These are phyloP conservation scores for Cubamyces sp. DNA, from an alignment of 768 basidiomycete species.

Conservation along the genomic window DNA sequence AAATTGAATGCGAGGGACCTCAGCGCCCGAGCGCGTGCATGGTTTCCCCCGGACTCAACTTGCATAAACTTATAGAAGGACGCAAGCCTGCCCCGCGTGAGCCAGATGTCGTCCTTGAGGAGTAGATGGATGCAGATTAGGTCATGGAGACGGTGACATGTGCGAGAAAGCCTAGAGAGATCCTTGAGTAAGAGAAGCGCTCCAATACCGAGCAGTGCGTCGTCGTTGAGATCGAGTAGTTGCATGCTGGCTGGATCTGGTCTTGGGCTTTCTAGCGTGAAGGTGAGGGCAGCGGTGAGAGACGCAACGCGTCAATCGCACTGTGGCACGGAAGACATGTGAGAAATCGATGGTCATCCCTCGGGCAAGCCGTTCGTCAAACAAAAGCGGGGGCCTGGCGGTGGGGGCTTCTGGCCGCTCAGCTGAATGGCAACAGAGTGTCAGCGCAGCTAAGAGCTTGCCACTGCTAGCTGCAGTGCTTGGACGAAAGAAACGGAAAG, in stretches of 20 bases:
- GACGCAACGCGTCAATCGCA: no score
- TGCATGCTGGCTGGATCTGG: neutral
- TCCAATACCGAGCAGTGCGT: neutral
- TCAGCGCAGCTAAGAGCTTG: no score
- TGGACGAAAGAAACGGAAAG: neutral
- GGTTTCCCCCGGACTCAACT: neutral
- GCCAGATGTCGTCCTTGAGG: neutral
- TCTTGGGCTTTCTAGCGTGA: no score
- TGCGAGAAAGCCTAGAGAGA: neutral
- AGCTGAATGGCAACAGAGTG: no score
- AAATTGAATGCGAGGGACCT: neutral
- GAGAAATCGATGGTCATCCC: neutral
- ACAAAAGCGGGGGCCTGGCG: no score
- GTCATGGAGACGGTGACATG: neutral
- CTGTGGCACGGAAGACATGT: no score
- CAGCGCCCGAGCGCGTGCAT: neutral
- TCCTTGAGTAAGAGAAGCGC: neutral
- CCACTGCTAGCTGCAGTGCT: no score
- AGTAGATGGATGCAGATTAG: neutral
- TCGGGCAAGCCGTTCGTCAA: no score
- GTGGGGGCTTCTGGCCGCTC: no score
- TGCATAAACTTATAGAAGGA: neutral
- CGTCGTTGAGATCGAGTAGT: neutral
- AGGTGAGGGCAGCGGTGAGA: no score
- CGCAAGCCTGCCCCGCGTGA: neutral